These are phyloP conservation scores for Mycena polygramma DNA, from an alignment of 768 basidiomycete species.

Conservation along the genomic window DNA sequence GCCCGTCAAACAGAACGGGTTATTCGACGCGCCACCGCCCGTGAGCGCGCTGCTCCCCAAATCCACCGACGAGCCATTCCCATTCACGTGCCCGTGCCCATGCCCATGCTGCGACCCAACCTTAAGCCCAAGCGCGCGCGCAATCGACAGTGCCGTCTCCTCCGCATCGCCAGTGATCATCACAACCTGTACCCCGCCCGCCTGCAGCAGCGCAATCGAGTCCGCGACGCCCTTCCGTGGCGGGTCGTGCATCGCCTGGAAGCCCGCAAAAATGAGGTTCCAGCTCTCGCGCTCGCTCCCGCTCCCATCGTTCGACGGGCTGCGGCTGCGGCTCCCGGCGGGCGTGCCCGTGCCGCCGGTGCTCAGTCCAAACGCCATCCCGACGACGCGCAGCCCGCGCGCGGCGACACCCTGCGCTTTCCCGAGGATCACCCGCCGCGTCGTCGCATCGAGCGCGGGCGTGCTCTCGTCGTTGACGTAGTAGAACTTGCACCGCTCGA, in stretches of 20 bases:
- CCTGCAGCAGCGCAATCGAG: slow-evolving; percentile 83
- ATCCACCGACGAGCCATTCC: slow-evolving; percentile 55
- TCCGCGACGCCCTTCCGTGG: slow-evolving; percentile 95
- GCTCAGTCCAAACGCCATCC: slow-evolving; percentile 89
- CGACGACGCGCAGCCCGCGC: slow-evolving; percentile 87
- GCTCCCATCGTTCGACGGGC: slow-evolving; percentile 20
- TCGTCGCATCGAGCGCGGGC: slow-evolving; percentile 78
- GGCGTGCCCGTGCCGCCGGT: slow-evolving; percentile 26
- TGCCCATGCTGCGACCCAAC: slow-evolving; percentile 73
- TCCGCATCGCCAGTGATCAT: slow-evolving; percentile 99
- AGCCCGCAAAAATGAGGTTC: slow-evolving; percentile 91
- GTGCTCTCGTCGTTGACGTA: slow-evolving; percentile 92
- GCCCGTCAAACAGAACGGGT: slow-evolving; percentile 77
- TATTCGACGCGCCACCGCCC: slow-evolving; percentile 22
- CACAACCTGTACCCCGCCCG: slow-evolving; percentile 93
- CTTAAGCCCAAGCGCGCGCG: slow-evolving; percentile 84
- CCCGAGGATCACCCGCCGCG: slow-evolving; percentile 73
- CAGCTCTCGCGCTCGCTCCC: slow-evolving; percentile 43
- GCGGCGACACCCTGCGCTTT: slow-evolving; percentile 81
- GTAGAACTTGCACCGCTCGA: slow-evolving; percentile 90
- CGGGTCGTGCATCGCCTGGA: slow-evolving; percentile 96
- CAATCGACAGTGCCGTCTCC: slow-evolving; percentile 90
- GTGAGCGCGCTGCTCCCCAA: slow-evolving; percentile 42
- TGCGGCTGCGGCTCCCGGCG: slow-evolving; percentile 41
- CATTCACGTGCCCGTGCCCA: slow-evolving; percentile 45